A percentile compares a stretch with the other conserved stretches of the same genome.
phyloP scores from a whole-genome alignment of 805 yeast species.

The Ogataea naganishii region DNA sequence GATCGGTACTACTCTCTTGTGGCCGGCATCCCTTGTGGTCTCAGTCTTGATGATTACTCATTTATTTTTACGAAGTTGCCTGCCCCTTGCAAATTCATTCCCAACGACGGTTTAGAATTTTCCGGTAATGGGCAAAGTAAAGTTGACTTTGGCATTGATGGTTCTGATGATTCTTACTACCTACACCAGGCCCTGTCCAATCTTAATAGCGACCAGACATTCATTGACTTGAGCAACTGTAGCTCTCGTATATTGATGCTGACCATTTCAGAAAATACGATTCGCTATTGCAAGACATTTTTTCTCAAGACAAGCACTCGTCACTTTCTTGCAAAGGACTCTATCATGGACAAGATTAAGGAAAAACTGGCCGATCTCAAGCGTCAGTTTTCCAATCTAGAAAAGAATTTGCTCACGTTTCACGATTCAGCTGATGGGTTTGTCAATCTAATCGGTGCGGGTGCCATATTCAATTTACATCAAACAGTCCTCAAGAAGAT shows the following conservation, averaged over 20 bases:
- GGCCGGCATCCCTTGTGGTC: slow-evolving; percentile 21
- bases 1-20: slow-evolving; percentile 25
- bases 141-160: too few species aligned
- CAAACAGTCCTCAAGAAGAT: slow-evolving; percentile 20
- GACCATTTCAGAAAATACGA: slow-evolving; percentile 21
- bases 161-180: slow-evolving; percentile 9
- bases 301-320: slow-evolving; percentile 15
- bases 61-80: slow-evolving; percentile 22
- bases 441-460: slow-evolving; percentile 15
- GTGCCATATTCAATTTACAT: slow-evolving; percentile 18
- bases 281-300: slow-evolving; percentile 24
- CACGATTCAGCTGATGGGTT: slow-evolving; percentile 17
- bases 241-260: slow-evolving; percentile 18
- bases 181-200: slow-evolving; percentile 22
- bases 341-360: slow-evolving; percentile 11
- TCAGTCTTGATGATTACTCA: slow-evolving; percentile 17
- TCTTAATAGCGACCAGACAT: slow-evolving; percentile 18
- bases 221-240: slow-evolving; percentile 17
- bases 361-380: slow-evolving; percentile 18
- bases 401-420: slow-evolving; percentile 17
- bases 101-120: too few species aligned
- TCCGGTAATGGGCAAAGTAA: too few species aligned
- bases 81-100: too few species aligned
- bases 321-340: slow-evolving; percentile 11
- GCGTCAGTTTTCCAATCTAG: slow-evolving; percentile 17